phyloP scores from a whole-genome alignment of 164 flowering plant species.

The Hamamelis virginiana region DNA sequence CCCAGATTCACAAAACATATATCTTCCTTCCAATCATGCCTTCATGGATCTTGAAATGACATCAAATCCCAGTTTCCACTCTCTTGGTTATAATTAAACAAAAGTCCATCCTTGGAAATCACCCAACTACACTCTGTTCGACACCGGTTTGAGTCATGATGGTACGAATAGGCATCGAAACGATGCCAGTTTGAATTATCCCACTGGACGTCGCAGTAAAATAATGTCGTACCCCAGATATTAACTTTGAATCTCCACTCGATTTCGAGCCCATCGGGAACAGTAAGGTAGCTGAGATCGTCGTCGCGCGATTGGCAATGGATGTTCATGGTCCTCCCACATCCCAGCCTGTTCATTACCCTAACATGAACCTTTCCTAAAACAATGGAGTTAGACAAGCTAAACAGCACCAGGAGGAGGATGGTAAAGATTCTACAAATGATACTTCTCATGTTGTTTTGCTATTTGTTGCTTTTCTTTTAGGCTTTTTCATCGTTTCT shows the following conservation, averaged over 20 bases:
- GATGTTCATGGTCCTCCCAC: slow-evolving; percentile 14
- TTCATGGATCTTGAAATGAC: neutral
- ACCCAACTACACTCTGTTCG: slow-evolving; percentile 19
- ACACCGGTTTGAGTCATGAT: slow-evolving; percentile 11
- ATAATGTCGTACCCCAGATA: slow-evolving; percentile 21
- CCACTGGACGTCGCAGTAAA: slow-evolving; percentile 25
- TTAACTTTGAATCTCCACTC: slow-evolving; percentile 21
- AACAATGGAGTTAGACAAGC: neutral
- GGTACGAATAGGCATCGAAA: slow-evolving; percentile 20
- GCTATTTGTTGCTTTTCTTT: neutral
- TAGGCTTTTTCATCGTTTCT: no score
- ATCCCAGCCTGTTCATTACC: slow-evolving; percentile 19
- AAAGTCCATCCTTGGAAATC: slow-evolving; percentile 10
- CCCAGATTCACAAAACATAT: no score
- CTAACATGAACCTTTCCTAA: neutral
- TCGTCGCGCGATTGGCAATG: slow-evolving; percentile 26
- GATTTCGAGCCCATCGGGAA: slow-evolving; percentile 5
- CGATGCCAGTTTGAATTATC: slow-evolving; percentile 8
- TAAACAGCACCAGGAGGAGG: slow-evolving; percentile 1
- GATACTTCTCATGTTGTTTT: slow-evolving; percentile 4
- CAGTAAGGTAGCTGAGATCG: slow-evolving; percentile 17
- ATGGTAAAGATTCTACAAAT: neutral
- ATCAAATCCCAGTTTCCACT: slow-evolving; percentile 10
- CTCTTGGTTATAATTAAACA: slow-evolving; percentile 14
- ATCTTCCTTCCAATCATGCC: no score